These are phyloP conservation scores for Tricholoma sp. DNA, from an alignment of 768 basidiomycete genomes.

Conservation along the genomic window DNA sequence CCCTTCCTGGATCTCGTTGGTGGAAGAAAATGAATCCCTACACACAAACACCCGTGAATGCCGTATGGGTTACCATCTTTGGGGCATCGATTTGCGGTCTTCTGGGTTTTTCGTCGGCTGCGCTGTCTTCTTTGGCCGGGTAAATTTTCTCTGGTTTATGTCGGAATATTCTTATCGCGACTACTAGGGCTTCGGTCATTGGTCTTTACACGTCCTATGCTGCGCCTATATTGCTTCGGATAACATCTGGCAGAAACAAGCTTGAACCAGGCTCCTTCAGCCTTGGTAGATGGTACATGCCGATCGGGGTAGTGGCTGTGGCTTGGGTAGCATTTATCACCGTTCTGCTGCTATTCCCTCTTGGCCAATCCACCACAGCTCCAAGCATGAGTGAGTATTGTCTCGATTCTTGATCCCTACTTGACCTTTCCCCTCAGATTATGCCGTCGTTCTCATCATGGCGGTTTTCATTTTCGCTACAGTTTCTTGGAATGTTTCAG, in stretches of 20 bases:
- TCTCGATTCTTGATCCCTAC: neutral
- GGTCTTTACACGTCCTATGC: constrained; percentile 67
- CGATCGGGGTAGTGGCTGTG: constrained; percentile 56
- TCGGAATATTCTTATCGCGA: neutral
- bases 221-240: constrained; percentile 63
- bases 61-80: constrained; percentile 70
- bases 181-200: constrained; percentile 58
- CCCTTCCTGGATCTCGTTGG: constrained; percentile 65
- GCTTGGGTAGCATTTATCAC: constrained; percentile 63
- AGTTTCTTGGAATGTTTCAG: constrained; percentile 60
- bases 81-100: constrained; percentile 53
- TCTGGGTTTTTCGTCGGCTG: constrained; percentile 60
- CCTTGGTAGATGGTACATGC: constrained; percentile 56
- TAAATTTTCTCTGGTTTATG: constrained; percentile 20
- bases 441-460: constrained; percentile 62
- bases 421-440: constrained; percentile 39
- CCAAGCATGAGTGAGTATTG: constrained; percentile 51
- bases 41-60: constrained; percentile 70
- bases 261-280: constrained; percentile 56
- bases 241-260: constrained; percentile 60
- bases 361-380: constrained; percentile 30
- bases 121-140: constrained; percentile 65
- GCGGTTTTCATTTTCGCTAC: constrained; percentile 62
- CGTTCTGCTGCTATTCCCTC: constrained; percentile 48
- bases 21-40: constrained; percentile 57